Conservation (phyloP, 371 early-diverging fungal species). For the Lichtheimia ramosa region DNA sequence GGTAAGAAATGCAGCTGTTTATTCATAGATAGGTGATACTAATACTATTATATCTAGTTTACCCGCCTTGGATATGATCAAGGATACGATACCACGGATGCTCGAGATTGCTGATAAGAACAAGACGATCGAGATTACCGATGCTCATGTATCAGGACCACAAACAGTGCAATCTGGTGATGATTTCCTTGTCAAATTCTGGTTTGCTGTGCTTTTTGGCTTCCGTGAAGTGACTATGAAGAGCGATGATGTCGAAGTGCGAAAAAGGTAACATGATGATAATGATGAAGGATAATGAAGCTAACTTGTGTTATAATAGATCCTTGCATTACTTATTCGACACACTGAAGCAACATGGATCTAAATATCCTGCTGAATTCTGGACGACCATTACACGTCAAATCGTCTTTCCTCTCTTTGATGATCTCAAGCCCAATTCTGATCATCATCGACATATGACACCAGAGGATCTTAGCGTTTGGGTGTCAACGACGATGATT, state of each 20-base stretch:
- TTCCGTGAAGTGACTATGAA: slow-evolving; percentile 87
- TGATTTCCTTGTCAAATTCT: slow-evolving; percentile 58
- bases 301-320: slow-evolving; percentile 7
- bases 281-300: neutral
- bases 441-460: slow-evolving; percentile 36
- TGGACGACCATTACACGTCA: slow-evolving; percentile 83
- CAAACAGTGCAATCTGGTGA: slow-evolving; percentile 36
- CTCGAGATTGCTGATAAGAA: slow-evolving; percentile 41
- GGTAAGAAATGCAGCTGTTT: slow-evolving; percentile 8
- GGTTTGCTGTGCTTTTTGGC: slow-evolving; percentile 87
- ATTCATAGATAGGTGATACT: neutral
- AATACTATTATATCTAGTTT: slow-evolving; percentile 25
- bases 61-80: slow-evolving; percentile 56
- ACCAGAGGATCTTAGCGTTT: slow-evolving; percentile 52
- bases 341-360: slow-evolving; percentile 73
- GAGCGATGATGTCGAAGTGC: slow-evolving; percentile 87
- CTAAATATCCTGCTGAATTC: slow-evolving; percentile 68
- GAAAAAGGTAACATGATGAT: slow-evolving; percentile 67
- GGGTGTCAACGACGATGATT: slow-evolving; percentile 68
- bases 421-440: slow-evolving; percentile 61
- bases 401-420: slow-evolving; percentile 89
- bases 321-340: slow-evolving; percentile 85
- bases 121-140: slow-evolving; percentile 39
- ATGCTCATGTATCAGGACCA: slow-evolving; percentile 24
- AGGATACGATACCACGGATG: slow-evolving; percentile 51